These are phyloP conservation scores for Dysphania ambrosioides DNA, from an alignment of 148 eudicot genomes.

Conservation along the genomic window DNA sequence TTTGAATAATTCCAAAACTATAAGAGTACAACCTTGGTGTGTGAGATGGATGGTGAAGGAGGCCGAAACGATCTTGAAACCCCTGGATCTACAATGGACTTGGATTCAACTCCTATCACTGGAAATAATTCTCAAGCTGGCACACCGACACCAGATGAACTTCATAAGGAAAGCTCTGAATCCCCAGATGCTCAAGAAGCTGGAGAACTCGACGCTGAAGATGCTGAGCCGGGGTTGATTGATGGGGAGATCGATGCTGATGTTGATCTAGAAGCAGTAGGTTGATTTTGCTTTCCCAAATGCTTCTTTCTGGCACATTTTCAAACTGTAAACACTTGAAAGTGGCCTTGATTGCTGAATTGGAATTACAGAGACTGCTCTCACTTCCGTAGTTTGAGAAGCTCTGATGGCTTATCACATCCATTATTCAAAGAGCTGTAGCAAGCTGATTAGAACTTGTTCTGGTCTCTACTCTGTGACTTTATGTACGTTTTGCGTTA, in stretches of 20 bases:
- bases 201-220: slow-evolving; percentile 70
- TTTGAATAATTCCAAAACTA: not conserved
- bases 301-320: not conserved
- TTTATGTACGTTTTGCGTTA: not conserved
- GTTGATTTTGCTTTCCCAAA: slow-evolving; percentile 12
- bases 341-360: not conserved
- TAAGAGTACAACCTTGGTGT: slow-evolving; percentile 51
- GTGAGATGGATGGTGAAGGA: slow-evolving; percentile 67
- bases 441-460: not conserved
- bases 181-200: slow-evolving; percentile 61
- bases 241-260: slow-evolving; percentile 85
- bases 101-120: slow-evolving; percentile 47
- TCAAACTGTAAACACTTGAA: not conserved
- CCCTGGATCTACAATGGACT: slow-evolving; percentile 49
- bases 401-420: not conserved
- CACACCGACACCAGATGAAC: slow-evolving; percentile 60
- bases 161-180: slow-evolving; percentile 67
- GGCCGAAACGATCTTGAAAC: slow-evolving; percentile 59
- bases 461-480: no score
- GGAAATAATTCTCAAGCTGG: slow-evolving; percentile 57
- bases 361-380: not conserved
- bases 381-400: not conserved
- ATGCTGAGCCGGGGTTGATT: slow-evolving; percentile 59
- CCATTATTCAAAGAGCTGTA: not conserved
- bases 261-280: slow-evolving; percentile 54